Base-by-base conservation (phyloP, 1,284 basidiomycete species). In the Cutaneotrichosporon cavernicola region DNA sequence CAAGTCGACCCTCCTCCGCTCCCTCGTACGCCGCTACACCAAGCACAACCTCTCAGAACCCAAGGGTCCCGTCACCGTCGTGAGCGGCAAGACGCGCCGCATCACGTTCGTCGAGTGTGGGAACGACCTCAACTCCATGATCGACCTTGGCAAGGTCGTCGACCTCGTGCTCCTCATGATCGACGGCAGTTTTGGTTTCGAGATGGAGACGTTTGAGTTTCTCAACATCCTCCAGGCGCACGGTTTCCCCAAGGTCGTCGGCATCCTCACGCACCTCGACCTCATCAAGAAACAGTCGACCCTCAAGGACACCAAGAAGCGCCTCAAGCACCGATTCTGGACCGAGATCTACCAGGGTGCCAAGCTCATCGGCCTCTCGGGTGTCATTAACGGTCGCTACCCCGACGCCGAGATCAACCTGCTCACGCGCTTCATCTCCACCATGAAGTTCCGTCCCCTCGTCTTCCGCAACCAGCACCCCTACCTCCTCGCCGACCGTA, bases 121-220 rank as follows among this genome's bases (percentile, higher is more conserved):
- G 73, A 98, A 95, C 77, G 94, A 98, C 82, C 84, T 99, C 70
- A 96, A 96, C 80, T 89, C 92, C 56, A 98, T 98, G 95, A 91
- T 99, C 68, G 97, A 99, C 84, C 85, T 97, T 72, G 95, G 89
- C 64, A 99, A 99, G 81, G 88, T 99, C 65, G 96, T 92, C 6
- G 97, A 99, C 81, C 84, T 99, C 56, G 91, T 99, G 3, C 83
- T 99, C 52, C 87, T 99, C 69, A 95, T 98, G 92, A 91, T 99
- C 71, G 97, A 99, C 75, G 96, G 92, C 4, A 94, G 91, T 49
- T 98, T 96, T 79, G 96, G 96, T 1, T 97, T 99, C 72, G 96
- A 99, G 82, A 99, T 99, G 97, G 97, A 99, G 89, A 96, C 93
- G 0, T 99, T 99, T 76, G 96, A 99, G 81, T 98, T 98, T 69